Conservation (phyloP, 164 flowering plant species). For the Nymphaea thermarum region DNA sequence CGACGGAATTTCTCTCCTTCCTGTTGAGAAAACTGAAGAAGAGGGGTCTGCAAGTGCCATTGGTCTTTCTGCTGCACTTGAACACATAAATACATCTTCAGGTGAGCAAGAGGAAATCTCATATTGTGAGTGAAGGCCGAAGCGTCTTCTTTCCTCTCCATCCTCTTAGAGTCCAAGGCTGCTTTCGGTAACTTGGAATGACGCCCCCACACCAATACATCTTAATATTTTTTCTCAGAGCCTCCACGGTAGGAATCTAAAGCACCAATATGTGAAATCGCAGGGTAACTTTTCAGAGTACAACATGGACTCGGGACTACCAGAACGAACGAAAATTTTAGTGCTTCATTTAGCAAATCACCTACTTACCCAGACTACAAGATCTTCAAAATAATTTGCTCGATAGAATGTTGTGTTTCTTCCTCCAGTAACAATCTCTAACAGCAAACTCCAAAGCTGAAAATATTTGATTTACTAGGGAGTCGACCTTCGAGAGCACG, state of each 20-base stretch:
- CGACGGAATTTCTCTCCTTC: slow-evolving; percentile 2
- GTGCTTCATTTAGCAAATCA: not conserved
- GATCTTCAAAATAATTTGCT: not conserved
- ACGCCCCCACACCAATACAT: too few relatives aligned
- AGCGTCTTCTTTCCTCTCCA: too few relatives aligned
- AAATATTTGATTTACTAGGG: slow-evolving; percentile 17
- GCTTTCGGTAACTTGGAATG: too few relatives aligned
- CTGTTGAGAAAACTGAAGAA: slow-evolving; percentile 15
- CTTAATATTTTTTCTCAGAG: slow-evolving; percentile 8
- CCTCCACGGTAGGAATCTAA: not conserved
- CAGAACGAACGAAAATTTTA: not conserved
- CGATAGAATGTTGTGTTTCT: slow-evolving; percentile 5
- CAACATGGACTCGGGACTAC: not conserved
- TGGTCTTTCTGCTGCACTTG: slow-evolving; percentile 7
- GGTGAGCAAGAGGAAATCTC: too few relatives aligned
- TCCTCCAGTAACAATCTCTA: slow-evolving; percentile 16
- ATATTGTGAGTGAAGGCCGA: too few relatives aligned
- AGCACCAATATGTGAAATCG: not conserved
- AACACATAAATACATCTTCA: slow-evolving; percentile 9
- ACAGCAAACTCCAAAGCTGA: slow-evolving; percentile 15
- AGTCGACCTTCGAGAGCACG: slow-evolving; percentile 10
- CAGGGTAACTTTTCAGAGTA: not conserved
- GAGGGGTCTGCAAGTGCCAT: slow-evolving; percentile 16
- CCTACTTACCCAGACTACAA: slow-evolving; percentile 5
- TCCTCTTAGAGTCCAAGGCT: too few relatives aligned